Evolutionary conservation across 441 rosid genomes (phyloP).

Genomic region (Gossypium davidsonii): DNA sequence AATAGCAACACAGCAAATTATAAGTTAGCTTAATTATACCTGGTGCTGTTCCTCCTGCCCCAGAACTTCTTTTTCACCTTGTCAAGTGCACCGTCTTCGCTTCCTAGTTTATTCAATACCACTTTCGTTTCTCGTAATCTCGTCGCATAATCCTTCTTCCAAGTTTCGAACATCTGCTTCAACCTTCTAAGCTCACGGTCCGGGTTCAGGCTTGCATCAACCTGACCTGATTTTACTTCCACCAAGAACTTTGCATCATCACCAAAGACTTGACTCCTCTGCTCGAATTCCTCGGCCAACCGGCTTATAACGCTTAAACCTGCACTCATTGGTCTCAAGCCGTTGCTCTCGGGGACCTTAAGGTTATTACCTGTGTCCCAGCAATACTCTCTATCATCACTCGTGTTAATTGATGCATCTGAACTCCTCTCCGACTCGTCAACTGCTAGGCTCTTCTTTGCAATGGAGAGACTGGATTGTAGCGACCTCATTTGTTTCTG

Average conservation of each 20-base stretch:
- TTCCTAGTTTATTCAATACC: constrained; percentile 76
- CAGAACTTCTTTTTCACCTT: constrained; percentile 86
- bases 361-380: constrained; percentile 63
- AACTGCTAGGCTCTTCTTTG: constrained; percentile 87
- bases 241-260: constrained; percentile 95
- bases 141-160: constrained; percentile 90
- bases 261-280: constrained; percentile 91
- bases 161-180: constrained; percentile 92
- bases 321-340: constrained; percentile 67
- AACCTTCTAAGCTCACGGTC: constrained; percentile 80
- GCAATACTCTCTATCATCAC: constrained; percentile 54
- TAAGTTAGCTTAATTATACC: constrained; percentile 31
- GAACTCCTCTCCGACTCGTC: constrained; percentile 85
- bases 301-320: constrained; percentile 84
- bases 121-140: constrained; percentile 84
- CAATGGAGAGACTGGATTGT: constrained; percentile 93
- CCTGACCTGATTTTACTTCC: constrained; percentile 96
- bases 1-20: constrained; percentile 1
- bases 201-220: constrained; percentile 83
- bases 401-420: constrained; percentile 81
- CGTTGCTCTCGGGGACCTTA: constrained; percentile 62
- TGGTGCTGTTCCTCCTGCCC: constrained; percentile 90
- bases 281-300: constrained; percentile 90
- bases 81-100: constrained; percentile 65
- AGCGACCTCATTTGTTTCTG: constrained; percentile 98